Evolutionary conservation across 2,329 filamentous ascomycete species (phyloP).

Genomic region (Sphaerulina vaccinii): DNA sequence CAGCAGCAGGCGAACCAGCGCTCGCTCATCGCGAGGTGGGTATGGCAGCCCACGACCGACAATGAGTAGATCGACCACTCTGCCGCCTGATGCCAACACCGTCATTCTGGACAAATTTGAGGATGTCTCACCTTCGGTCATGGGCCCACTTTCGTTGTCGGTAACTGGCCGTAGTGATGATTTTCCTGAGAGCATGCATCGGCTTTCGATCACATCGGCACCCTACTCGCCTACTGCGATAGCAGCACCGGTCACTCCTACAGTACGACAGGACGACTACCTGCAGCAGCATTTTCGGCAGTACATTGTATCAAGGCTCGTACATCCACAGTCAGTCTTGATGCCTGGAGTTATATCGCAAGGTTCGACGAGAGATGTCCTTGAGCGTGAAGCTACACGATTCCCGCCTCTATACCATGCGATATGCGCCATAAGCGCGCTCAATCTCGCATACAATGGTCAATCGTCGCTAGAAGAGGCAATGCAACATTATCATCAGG

Average conservation of each 20-base stretch:
- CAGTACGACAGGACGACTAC: slow-evolving; percentile 21
- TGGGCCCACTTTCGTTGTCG: slow-evolving; percentile 7
- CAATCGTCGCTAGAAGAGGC: slow-evolving; percentile 48
- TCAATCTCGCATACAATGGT: slow-evolving; percentile 51
- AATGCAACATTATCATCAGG: slow-evolving; percentile 56
- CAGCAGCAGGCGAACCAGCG: slow-evolving; percentile 33
- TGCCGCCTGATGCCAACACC: slow-evolving; percentile 46
- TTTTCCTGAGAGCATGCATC: slow-evolving; percentile 27
- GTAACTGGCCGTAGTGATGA: slow-evolving; percentile 15
- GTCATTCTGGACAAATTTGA: slow-evolving; percentile 54
- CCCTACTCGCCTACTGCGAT: slow-evolving; percentile 15
- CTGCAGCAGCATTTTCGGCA: slow-evolving; percentile 31
- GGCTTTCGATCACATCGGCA: slow-evolving; percentile 27
- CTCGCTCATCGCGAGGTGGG: slow-evolving; percentile 23
- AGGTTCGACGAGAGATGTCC: slow-evolving; percentile 28
- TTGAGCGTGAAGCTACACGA: slow-evolving; percentile 43
- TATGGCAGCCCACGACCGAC: slow-evolving; percentile 9
- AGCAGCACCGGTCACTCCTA: slow-evolving; percentile 19
- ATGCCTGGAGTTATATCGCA: slow-evolving; percentile 11
- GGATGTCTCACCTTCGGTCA: slow-evolving; percentile 36
- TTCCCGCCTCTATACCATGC: slow-evolving; percentile 58
- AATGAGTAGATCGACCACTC: slow-evolving; percentile 15
- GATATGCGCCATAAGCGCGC: slow-evolving; percentile 58
- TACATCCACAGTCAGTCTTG: slow-evolving; percentile 22
- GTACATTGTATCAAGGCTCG: slow-evolving; percentile 30